A percentile compares a stretch with the other conserved stretches of the same genome.
phyloP scores from a whole-genome alignment of 78 protist genomes.

The Guillardia theta region DNA sequence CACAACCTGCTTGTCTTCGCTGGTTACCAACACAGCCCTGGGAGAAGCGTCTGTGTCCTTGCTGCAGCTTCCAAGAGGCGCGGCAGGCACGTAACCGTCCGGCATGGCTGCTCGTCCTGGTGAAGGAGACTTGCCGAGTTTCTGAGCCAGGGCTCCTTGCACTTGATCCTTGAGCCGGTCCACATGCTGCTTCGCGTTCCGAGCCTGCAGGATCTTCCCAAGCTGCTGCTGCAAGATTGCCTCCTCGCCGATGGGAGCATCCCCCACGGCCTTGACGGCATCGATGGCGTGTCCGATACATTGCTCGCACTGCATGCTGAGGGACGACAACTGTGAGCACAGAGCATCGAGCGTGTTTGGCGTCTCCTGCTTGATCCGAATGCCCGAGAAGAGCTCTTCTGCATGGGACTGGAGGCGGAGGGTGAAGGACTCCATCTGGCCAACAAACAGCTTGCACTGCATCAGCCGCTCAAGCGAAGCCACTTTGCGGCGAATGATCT shows the following conservation, averaged over 20 bases:
- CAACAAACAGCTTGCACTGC: background rate
- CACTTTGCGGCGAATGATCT: background rate
- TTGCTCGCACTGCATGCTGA: background rate
- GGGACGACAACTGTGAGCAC: background rate
- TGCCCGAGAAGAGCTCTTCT: background rate
- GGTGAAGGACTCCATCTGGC: background rate
- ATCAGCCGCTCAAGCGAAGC: background rate
- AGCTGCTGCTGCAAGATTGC: background rate
- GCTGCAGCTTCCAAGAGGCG: too few relatives aligned
- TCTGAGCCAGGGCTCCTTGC: background rate
- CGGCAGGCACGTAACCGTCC: too few relatives aligned
- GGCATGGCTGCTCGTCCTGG: too few relatives aligned
- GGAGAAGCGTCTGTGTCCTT: too few relatives aligned
- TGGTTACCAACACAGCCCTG: too few relatives aligned
- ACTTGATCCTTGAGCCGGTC: slow-evolving; percentile 11
- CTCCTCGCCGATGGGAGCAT: background rate
- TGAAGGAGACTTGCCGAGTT: too few relatives aligned
- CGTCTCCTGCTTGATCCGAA: slow-evolving; percentile 37
- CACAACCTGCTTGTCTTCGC: too few relatives aligned
- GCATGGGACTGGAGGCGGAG: background rate
- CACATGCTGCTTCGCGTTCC: background rate
- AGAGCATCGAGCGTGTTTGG: slow-evolving; percentile 5
- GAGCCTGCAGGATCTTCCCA: background rate
- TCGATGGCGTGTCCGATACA: background rate
- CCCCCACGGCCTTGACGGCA: background rate